phyloP scores from a whole-genome alignment of 768 basidiomycete genomes.

The Tylopilus balloui region DNA sequence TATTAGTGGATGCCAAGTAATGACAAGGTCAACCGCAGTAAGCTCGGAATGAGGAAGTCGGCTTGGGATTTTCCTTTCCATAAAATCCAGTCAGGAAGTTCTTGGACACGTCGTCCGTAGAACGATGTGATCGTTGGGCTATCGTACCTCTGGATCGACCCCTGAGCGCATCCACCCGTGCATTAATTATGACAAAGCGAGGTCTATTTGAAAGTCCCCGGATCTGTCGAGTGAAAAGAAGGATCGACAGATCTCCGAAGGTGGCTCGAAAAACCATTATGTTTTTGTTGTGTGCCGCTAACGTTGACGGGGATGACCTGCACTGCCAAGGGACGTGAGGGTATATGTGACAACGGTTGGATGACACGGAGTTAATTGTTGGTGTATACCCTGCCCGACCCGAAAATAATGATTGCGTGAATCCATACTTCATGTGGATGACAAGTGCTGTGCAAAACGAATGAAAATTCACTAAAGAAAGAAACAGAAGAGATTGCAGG shows the following conservation, averaged over 20 bases:
- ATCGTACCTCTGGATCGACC: too few relatives aligned
- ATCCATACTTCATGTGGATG: background rate
- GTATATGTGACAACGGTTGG: background rate
- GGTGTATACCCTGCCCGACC: background rate
- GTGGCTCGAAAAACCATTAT: background rate
- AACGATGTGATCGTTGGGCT: too few relatives aligned
- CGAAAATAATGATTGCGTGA: background rate
- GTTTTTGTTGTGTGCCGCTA: background rate
- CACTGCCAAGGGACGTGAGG: background rate
- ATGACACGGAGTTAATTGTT: background rate
- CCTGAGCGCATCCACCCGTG: too few relatives aligned
- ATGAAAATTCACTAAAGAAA: constrained; percentile 16
- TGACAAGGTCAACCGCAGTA: too few relatives aligned
- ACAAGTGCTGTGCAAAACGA: constrained; percentile 3
- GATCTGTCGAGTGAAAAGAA: background rate
- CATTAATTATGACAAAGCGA: too few relatives aligned
- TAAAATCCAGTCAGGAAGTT: background rate
- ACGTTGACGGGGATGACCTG: background rate
- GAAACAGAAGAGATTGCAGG: constrained; percentile 16
- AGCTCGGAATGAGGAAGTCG: too few relatives aligned
- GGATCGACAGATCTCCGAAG: background rate
- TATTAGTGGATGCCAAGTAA: too few relatives aligned
- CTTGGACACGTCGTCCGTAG: background rate
- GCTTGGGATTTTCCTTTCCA: background rate
- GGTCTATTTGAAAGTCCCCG: too few relatives aligned